Conservation (phyloP, 805 yeast species). For the Maudiozyma barnettii region DNA sequence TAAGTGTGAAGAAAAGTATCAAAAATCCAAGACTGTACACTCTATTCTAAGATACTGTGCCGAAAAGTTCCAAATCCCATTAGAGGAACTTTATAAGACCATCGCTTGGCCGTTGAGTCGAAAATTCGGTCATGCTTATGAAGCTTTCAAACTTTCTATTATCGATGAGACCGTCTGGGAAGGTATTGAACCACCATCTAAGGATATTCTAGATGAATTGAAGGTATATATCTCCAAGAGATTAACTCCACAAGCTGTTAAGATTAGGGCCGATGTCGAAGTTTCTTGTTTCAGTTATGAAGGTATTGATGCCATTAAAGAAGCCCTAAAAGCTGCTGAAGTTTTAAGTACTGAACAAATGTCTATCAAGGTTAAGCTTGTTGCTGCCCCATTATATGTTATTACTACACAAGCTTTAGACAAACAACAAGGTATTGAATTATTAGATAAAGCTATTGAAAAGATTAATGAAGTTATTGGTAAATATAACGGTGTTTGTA, state of each 20-base stretch:
- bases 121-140: slow-evolving; percentile 94
- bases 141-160: slow-evolving; percentile 92
- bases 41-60: slow-evolving; percentile 98
- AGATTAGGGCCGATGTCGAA: slow-evolving; percentile 96
- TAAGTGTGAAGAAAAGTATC: slow-evolving; percentile 95
- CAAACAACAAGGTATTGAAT: slow-evolving; percentile 77
- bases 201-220: slow-evolving; percentile 73
- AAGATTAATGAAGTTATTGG: slow-evolving; percentile 62
- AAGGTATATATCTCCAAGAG: slow-evolving; percentile 82
- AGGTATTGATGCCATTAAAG: slow-evolving; percentile 94
- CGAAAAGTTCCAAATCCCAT: slow-evolving; percentile 81
- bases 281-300: slow-evolving; percentile 95
- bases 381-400: slow-evolving; percentile 95
- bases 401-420: slow-evolving; percentile 88
- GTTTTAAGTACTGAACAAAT: slow-evolving; percentile 69
- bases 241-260: slow-evolving; percentile 95
- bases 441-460: slow-evolving; percentile 70
- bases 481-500: slow-evolving; percentile 74
- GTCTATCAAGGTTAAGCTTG: slow-evolving; percentile 87
- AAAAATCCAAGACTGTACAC: slow-evolving; percentile 94
- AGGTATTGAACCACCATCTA: slow-evolving; percentile 59
- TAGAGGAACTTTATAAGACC: slow-evolving; percentile 76
- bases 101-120: slow-evolving; percentile 97
- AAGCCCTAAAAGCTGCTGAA: slow-evolving; percentile 83
- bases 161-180: slow-evolving; percentile 83